Percentiles rank a stretch among this genome's conserved stretches.
phyloP scores from a whole-genome alignment of 371 early-diverging fungal species.

The Furculomyces boomerangus region DNA sequence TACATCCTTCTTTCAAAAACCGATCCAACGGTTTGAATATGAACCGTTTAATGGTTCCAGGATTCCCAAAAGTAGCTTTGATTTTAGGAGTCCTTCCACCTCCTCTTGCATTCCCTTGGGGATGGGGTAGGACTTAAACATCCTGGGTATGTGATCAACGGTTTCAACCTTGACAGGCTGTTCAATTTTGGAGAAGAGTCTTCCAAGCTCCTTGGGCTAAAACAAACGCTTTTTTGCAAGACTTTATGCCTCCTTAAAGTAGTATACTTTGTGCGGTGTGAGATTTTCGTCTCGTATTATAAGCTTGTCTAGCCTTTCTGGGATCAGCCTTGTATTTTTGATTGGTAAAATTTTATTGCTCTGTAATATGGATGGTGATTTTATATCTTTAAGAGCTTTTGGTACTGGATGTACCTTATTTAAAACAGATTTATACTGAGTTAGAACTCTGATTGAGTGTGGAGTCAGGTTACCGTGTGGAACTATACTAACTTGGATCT shows the following conservation, averaged over 20 bases:
- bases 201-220: conserved; percentile 1
- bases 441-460: not conserved
- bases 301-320: conserved; percentile 1
- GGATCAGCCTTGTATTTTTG: not conserved
- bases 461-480: not conserved
- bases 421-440: conserved; percentile 1
- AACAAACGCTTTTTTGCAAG: conserved; percentile 6
- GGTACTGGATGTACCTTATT: conserved; percentile 5
- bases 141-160: conserved; percentile 4
- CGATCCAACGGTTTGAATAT: conserved; percentile 11
- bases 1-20: conserved; percentile 12
- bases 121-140: conserved; percentile 1
- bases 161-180: conserved; percentile 5
- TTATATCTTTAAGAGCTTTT: not conserved
- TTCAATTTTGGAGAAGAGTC: conserved; percentile 1
- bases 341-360: not conserved
- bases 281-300: conserved; percentile 3
- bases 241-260: not conserved
- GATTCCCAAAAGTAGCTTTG: conserved; percentile 6
- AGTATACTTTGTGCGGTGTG: not conserved
- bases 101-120: conserved; percentile 1
- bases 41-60: conserved; percentile 11
- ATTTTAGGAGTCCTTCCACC: conserved; percentile 1
- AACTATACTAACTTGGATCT: not conserved
- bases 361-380: not conserved